Evolutionary conservation across 2,329 filamentous ascomycete genomes (phyloP).

Genomic region (Xylariaceae sp.): DNA sequence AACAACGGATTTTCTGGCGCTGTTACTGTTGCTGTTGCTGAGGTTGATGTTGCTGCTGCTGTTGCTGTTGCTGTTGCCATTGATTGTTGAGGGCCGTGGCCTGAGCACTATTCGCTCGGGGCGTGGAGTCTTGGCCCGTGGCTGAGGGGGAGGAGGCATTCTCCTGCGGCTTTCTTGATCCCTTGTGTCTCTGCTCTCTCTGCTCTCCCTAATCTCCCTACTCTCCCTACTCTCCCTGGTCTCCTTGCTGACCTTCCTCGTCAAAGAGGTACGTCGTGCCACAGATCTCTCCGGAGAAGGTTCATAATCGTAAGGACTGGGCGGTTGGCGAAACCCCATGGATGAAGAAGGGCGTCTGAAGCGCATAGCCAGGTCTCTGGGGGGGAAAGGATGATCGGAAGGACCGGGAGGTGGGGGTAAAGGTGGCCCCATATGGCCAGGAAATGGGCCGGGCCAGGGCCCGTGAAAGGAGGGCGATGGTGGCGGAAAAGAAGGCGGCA

Average conservation of each 20-base stretch:
- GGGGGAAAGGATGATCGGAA: slow-evolving; percentile 18
- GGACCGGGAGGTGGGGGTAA: slow-evolving; percentile 18
- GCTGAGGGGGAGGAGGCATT: slow-evolving; percentile 48
- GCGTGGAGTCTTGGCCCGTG: slow-evolving; percentile 34
- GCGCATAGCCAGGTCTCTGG: slow-evolving; percentile 24
- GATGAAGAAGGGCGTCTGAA: slow-evolving; percentile 36
- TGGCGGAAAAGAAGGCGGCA: slow-evolving; percentile 26
- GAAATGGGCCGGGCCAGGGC: slow-evolving; percentile 16
- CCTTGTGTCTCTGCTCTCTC: slow-evolving; percentile 31
- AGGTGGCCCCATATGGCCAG: slow-evolving; percentile 20
- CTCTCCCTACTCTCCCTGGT: slow-evolving; percentile 36
- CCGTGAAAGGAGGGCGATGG: slow-evolving; percentile 8
- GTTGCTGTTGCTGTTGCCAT: background rate
- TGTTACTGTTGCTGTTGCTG: too few relatives aligned
- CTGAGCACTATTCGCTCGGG: slow-evolving; percentile 29
- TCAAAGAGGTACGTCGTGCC: slow-evolving; percentile 39
- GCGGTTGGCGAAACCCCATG: slow-evolving; percentile 36
- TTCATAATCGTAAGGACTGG: slow-evolving; percentile 40
- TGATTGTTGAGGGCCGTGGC: slow-evolving; percentile 23
- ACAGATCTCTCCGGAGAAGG: slow-evolving; percentile 34
- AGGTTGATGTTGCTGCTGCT: too few relatives aligned
- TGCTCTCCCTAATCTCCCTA: background rate
- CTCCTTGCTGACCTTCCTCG: slow-evolving; percentile 33
- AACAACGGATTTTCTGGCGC: slow-evolving; percentile 25
- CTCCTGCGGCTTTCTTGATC: slow-evolving; percentile 41